phyloP scores from a whole-genome alignment of 306 rosid genomes.

The Ormosia emarginata region DNA sequence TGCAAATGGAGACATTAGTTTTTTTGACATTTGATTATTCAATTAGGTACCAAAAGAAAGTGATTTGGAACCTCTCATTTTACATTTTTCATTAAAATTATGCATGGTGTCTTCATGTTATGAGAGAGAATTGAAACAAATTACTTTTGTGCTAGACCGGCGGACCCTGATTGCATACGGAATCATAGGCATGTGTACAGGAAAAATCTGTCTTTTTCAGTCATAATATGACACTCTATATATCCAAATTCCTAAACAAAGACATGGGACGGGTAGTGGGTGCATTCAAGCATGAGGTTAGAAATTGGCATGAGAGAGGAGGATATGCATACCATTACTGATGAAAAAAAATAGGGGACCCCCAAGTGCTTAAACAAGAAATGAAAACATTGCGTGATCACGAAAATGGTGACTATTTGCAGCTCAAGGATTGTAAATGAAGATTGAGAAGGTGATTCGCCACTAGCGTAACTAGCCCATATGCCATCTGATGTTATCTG shows the following conservation, averaged over 20 bases:
- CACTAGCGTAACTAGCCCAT: neutral
- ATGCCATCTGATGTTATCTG: slow-evolving; percentile 11
- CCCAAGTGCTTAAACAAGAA: slow-evolving; percentile 34
- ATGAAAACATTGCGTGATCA: slow-evolving; percentile 29
- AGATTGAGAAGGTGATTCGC: neutral
- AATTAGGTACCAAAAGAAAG: too few species aligned
- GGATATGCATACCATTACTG: slow-evolving; percentile 33
- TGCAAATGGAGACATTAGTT: slow-evolving; percentile 1
- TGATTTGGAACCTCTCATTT: too few species aligned
- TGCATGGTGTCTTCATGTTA: too few species aligned
- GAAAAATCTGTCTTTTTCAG: neutral
- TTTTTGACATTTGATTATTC: too few species aligned
- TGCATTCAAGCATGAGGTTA: too few species aligned
- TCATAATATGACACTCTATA: too few species aligned
- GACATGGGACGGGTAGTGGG: too few species aligned
- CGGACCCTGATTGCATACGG: too few species aligned
- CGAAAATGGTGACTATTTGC: slow-evolving; percentile 38
- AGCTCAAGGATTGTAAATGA: slow-evolving; percentile 36
- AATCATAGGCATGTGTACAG: neutral
- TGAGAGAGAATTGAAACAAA: too few species aligned
- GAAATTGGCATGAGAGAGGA: neutral
- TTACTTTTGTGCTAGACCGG: too few species aligned
- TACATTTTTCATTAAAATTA: too few species aligned
- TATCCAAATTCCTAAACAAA: too few species aligned
- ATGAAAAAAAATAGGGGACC: slow-evolving; percentile 43